Evolutionary conservation across 1,139 yeast genomes (phyloP), one percentile per base, ranked within the genome.

Genomic region (Zygosaccharomyces sapae): DNA sequence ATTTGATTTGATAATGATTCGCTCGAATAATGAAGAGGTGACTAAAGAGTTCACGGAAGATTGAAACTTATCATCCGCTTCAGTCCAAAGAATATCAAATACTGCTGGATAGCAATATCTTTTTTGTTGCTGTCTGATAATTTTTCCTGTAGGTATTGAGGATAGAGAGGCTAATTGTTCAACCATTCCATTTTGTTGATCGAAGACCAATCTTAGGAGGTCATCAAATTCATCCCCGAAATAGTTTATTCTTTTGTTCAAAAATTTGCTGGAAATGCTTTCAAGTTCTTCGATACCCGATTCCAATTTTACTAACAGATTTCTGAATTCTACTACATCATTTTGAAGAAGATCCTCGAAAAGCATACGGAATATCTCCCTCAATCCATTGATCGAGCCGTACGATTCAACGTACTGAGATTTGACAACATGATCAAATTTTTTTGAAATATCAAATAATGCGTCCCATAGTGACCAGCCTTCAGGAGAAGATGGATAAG

Each of bases 381-480:
- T 70, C 45, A 86, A 68, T 0, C 68, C 62, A 8, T 69, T 55
- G 3, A 84, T 75, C 27, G 74, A 66, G 0, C 65, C 74, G 36
- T 71, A 67, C 10, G 83, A 71, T 43, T 83, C 89, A 4, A 76
- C 70, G 52, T 76, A 80, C 58, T 83, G 87, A 45, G 73, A 67
- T 10, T 57, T 52, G 0, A 81, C 74, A 13, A 83, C 75, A 0
- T 54, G 56, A 59, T 88, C 96, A 61, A 88, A 85, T 25, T 76
- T 73, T 1, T 56, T 48, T 7, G 86, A 74, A 35, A 83, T 58
- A 0, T 51, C 54, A 3, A 66, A 44, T 19, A 86, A 57, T n/a
- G 65, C 65, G 12, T 69, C 70, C 51, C 74, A 73, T 44, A 73
- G 68, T 2, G 57, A 55, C 95, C 96, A 88, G 0, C 74, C 70